Conservation (phyloP, 2,329 filamentous ascomycete species). For the Ceratocystis cubensis region DNA sequence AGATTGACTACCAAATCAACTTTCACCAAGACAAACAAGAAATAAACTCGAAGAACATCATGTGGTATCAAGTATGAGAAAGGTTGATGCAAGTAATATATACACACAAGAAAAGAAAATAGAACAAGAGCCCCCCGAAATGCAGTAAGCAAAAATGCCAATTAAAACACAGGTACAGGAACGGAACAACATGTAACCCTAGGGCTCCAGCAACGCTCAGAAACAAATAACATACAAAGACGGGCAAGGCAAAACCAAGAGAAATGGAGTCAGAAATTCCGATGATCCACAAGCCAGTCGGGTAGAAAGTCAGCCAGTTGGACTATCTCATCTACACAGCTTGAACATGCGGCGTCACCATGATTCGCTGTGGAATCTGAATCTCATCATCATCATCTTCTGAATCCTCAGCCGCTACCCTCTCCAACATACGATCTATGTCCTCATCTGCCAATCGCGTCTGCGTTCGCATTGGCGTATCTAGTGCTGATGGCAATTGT, state of each 20-base stretch:
- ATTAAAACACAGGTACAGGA: background rate
- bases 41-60: background rate
- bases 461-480: conserved; percentile 30
- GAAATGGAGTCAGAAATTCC: too few relatives aligned
- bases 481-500: conserved; percentile 39
- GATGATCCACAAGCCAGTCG: background rate
- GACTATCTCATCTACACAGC: conserved; percentile 9
- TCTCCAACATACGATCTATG: conserved; percentile 47
- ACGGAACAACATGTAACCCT: too few relatives aligned
- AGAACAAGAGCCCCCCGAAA: background rate
- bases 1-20: background rate
- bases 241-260: too few relatives aligned
- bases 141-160: background rate
- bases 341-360: conserved; percentile 12
- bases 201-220: too few relatives aligned
- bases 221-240: too few relatives aligned
- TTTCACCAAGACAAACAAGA: background rate
- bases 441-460: conserved; percentile 41
- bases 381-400: conserved; percentile 46
- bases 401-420: conserved; percentile 36
- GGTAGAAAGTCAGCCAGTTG: background rate
- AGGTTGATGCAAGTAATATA: background rate
- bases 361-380: conserved; percentile 37
- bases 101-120: background rate
- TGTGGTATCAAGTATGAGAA: background rate